phyloP scores from a whole-genome alignment of 108 stramenopile species.

The Nannochloropsis gaditana region DNA sequence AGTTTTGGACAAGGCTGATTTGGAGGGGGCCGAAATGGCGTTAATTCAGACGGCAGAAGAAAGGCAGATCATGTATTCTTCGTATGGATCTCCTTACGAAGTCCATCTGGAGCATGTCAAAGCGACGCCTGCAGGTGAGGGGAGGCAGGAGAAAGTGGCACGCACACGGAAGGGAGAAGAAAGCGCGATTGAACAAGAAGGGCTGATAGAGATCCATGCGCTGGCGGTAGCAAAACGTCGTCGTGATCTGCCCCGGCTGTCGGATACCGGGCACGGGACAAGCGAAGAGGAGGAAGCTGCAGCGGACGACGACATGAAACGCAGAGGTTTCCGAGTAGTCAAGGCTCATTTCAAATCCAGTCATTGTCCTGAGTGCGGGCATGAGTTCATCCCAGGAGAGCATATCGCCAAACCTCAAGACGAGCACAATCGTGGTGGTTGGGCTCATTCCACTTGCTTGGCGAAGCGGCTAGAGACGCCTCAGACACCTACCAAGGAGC shows the following conservation, averaged over 20 bases:
- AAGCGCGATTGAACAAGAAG: background rate
- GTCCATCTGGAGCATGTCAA: background rate
- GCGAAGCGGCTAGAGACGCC: background rate
- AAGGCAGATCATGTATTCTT: background rate
- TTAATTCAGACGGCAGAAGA: background rate
- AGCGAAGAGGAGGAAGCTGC: background rate
- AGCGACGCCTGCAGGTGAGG: background rate
- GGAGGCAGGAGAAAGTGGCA: background rate
- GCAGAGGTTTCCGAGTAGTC: background rate
- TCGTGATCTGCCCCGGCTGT: background rate
- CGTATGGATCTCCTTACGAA: conserved; percentile 12
- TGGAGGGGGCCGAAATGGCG: background rate
- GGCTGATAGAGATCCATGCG: background rate
- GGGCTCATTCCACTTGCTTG: conserved; percentile 5
- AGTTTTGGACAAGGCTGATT: background rate
- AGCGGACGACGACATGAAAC: conserved; percentile 8
- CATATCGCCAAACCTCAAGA: background rate
- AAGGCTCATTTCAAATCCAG: background rate
- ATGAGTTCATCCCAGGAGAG: background rate
- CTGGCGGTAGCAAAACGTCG: background rate
- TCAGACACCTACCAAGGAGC: background rate
- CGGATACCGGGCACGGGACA: background rate
- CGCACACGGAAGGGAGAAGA: background rate
- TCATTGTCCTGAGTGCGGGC: background rate
- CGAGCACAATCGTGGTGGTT: background rate